phyloP scores from a whole-genome alignment of 768 basidiomycete species.

The Mrakia blollopis region DNA sequence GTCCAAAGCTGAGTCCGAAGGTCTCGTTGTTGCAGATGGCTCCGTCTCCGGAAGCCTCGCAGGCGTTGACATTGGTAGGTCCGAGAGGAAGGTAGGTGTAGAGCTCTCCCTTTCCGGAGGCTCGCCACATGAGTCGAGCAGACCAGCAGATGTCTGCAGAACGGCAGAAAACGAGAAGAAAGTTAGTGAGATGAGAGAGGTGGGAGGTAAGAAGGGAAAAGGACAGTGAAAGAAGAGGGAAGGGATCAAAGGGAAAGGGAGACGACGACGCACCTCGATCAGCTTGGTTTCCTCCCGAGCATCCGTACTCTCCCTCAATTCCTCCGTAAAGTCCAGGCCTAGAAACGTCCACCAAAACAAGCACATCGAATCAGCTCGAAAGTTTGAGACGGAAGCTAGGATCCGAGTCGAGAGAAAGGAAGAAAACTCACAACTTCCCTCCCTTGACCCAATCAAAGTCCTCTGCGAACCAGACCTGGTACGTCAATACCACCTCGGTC shows the following conservation, averaged over 20 bases:
- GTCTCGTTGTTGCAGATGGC: slow-evolving; percentile 57
- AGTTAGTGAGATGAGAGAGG: neutral
- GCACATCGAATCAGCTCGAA: neutral
- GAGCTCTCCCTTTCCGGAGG: slow-evolving; percentile 59
- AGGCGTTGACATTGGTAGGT: slow-evolving; percentile 19
- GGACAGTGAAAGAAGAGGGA: no score
- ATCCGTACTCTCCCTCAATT: slow-evolving; percentile 32
- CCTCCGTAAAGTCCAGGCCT: slow-evolving; percentile 63
- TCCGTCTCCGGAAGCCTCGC: slow-evolving; percentile 37
- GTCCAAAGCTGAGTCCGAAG: slow-evolving; percentile 71
- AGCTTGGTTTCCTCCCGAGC: slow-evolving; percentile 26
- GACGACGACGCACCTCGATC: slow-evolving; percentile 27
- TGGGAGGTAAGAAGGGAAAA: neutral
- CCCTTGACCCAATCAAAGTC: slow-evolving; percentile 73
- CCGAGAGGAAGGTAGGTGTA: slow-evolving; percentile 30
- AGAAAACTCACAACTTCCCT: slow-evolving; percentile 58
- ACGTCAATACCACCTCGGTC: slow-evolving; percentile 16
- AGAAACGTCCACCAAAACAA: no score
- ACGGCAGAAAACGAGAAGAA: neutral
- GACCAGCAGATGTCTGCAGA: slow-evolving; percentile 54
- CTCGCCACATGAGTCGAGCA: slow-evolving; percentile 70
- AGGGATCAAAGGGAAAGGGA: no score
- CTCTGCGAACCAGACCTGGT: slow-evolving; percentile 43
- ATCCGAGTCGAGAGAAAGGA: neutral
- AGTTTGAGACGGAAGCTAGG: no score